Base-by-base conservation (phyloP, 352 stramenopile species). In the Globisporangium okanoganense region DNA sequence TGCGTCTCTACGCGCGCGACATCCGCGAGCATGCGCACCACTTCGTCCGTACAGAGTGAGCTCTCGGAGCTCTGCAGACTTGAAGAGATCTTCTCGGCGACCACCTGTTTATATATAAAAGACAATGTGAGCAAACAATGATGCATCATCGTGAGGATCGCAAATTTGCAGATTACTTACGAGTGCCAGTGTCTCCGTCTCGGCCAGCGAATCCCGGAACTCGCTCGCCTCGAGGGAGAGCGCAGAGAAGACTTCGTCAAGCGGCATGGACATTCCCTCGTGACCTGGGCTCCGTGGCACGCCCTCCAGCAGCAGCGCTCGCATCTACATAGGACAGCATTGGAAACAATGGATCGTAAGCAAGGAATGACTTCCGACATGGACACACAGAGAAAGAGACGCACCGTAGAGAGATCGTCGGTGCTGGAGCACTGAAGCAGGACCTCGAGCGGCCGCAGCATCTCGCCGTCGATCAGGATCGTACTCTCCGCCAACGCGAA, bases 341-440 rank as follows among this genome's bases (percentile, higher is more conserved):
- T 45, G 10, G 18, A 45, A 22, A 33, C 6, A 10, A 22, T 45
- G 40, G 40, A 22, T 24, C 6, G 40, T 45, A 16, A 6, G n/a
- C 5, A n/a, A 9, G 27, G 14, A 25, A 54, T 8, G 1, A 16
- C 41, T 29, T 22, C 13, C 20, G 38, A 40, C 41, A 49, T 36
- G 33, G 4, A 10, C 24, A 49, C 13, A 41, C 18, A 27, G n/a
- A 65, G 8, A 50, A 1, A 38, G 31, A 33, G 12, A 69, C 76
- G 31, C 75, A 89, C 81, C 56, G 75, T 76, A 35, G 77, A 78
- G 13, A 91, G 71, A 66, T 91, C 81, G 2, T 69, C 70, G 1
- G 75, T 50, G 45, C 76, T 75, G 10, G 79, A 87, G n/a, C 79
- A 75, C 49, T 89, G 71, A 9, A 86, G 62, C 8, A 65, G 70